Percentiles rank a stretch among this genome's conserved stretches.
phyloP scores from a whole-genome alignment of 148 eudicot genomes.

The Chenopodium album region DNA sequence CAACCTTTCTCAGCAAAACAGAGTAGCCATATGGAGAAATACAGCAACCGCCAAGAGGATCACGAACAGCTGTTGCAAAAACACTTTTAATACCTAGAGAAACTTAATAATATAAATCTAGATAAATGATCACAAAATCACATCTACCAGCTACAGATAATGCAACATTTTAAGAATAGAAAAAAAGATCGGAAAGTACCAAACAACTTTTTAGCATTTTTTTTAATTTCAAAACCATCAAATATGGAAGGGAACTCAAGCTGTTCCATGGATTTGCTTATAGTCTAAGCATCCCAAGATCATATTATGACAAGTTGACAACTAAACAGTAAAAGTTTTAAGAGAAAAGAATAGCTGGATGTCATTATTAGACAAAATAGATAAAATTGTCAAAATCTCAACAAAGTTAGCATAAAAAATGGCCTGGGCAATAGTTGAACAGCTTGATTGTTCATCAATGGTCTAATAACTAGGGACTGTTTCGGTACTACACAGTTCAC shows the following conservation, averaged over 20 bases:
- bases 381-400: not conserved
- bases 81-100: conserved; percentile 9
- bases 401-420: not conserved
- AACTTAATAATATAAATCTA: not conserved
- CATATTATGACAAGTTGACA: not conserved
- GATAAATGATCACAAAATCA: not conserved
- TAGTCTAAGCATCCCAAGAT: not conserved
- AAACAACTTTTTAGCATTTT: not conserved
- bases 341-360: not conserved
- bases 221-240: not conserved
- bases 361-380: not conserved
- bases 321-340: not conserved
- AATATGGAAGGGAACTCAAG: not conserved
- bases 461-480: not conserved
- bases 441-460: not conserved
- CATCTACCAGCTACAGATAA: not conserved
- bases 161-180: not conserved
- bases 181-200: not conserved
- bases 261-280: too few species aligned
- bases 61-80: conserved; percentile 68
- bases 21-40: conserved; percentile 87
- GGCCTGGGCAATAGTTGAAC: not conserved
- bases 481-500: not conserved
- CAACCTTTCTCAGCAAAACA: conserved; percentile 77
- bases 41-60: conserved; percentile 98